A percentile compares a stretch with the other conserved stretches of the same genome.
Evolutionary conservation across 1,139 yeast species (phyloP).

Genomic region (Hyphopichia buzzinii): DNA sequence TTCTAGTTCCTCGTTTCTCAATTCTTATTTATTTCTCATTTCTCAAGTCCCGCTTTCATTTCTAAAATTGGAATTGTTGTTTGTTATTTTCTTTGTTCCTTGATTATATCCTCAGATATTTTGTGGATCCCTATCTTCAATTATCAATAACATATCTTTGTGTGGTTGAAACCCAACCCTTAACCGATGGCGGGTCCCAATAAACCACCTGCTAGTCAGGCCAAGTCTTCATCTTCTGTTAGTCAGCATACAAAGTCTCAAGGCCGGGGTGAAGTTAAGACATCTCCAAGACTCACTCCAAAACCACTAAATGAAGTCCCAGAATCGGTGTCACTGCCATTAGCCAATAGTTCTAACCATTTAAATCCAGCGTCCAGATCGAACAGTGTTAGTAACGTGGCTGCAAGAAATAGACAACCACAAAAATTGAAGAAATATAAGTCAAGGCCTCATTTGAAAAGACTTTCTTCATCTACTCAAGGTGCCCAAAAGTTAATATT

Average conservation of each 20-base stretch:
- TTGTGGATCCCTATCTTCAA: too few species aligned
- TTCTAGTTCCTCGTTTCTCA: too few species aligned
- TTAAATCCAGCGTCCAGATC: slow-evolving; percentile 4
- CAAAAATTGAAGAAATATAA: slow-evolving; percentile 17
- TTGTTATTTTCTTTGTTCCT: too few species aligned
- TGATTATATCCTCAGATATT: too few species aligned
- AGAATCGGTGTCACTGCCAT: background rate
- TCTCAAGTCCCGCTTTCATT: too few species aligned
- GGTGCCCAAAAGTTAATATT: slow-evolving; percentile 42
- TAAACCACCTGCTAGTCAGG: background rate
- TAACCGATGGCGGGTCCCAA: background rate
- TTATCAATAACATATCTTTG: too few species aligned
- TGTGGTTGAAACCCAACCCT: too few species aligned
- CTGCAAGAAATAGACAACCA: slow-evolving; percentile 10
- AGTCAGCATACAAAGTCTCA: background rate
- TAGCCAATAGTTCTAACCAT: background rate
- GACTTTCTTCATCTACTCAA: slow-evolving; percentile 15
- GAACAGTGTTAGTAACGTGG: slow-evolving; percentile 6
- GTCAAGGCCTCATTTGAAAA: slow-evolving; percentile 23
- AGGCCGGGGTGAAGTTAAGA: background rate
- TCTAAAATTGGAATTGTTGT: too few species aligned
- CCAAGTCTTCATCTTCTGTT: background rate
- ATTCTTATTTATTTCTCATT: too few species aligned
- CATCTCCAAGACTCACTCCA: background rate
- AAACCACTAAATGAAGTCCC: background rate